Conservation (phyloP, 2,329 filamentous ascomycete genomes). For the Neofusicoccum cordaticola region DNA sequence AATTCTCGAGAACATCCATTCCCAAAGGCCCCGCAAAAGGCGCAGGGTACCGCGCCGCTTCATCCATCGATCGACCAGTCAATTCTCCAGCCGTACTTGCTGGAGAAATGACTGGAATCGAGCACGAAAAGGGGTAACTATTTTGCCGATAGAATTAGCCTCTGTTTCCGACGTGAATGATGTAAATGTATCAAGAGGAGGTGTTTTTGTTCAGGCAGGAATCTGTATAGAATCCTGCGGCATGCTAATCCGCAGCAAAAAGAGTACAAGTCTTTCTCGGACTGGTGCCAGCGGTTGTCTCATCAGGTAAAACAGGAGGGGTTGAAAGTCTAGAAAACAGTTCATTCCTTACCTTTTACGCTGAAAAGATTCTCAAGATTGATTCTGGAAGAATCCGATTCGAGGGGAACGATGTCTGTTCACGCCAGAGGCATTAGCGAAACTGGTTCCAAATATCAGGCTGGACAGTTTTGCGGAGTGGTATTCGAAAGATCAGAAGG, state of each 20-base stretch:
- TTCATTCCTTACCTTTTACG: neutral
- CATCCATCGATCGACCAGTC: no score
- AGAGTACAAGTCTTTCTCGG: slow-evolving; percentile 55
- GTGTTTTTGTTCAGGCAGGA: slow-evolving; percentile 2
- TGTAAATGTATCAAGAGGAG: neutral
- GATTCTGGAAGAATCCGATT: neutral
- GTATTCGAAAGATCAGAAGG: slow-evolving; percentile 73
- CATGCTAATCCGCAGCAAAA: slow-evolving; percentile 53
- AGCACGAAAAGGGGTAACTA: no score
- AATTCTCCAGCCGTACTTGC: no score
- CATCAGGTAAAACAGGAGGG: slow-evolving; percentile 44
- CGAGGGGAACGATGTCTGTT: neutral
- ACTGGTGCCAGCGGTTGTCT: slow-evolving; percentile 59
- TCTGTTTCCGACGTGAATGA: neutral
- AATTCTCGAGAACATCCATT: neutral
- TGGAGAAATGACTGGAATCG: no score
- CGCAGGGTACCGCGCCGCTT: no score
- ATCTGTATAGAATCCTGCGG: slow-evolving; percentile 22
- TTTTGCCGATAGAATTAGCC: neutral
- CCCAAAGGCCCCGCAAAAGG: no score
- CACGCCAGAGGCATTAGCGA: neutral
- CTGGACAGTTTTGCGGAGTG: neutral
- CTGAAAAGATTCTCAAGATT: neutral
- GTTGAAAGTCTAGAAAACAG: neutral
- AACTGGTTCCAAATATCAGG: neutral